phyloP scores from a whole-genome alignment of 2,329 filamentous ascomycete genomes.

The Aspergillus ochraceus region DNA sequence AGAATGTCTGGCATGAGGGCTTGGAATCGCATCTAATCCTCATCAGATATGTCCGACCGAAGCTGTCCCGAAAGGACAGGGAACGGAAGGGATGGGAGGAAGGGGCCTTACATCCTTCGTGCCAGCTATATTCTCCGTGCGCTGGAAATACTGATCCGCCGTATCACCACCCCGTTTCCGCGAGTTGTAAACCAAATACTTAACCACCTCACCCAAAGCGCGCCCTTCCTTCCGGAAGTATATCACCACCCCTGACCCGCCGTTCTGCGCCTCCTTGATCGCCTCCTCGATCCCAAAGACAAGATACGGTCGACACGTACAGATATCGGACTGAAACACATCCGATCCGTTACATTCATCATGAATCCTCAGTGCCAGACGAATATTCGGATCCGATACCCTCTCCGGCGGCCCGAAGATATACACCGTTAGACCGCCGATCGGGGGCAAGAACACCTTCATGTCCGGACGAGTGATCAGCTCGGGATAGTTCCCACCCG shows the following conservation, averaged over 20 bases:
- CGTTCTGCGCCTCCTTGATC: conserved; percentile 91
- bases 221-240: conserved; percentile 96
- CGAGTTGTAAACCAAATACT: conserved; percentile 65
- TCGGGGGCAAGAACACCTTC: conserved; percentile 89
- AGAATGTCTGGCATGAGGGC: conserved; percentile 94
- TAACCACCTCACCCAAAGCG: conserved; percentile 87
- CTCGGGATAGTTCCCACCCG: conserved; percentile 89
- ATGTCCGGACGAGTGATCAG: conserved; percentile 89
- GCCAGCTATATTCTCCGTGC: conserved; percentile 93
- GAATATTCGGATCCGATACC: conserved; percentile 79
- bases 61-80: too few relatives aligned
- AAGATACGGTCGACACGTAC: conserved; percentile 84
- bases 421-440: conserved; percentile 93
- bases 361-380: conserved; percentile 79
- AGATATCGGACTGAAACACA: conserved; percentile 94
- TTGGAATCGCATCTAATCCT: conserved; percentile 78
- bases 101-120: conserved; percentile 61
- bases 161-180: conserved; percentile 34
- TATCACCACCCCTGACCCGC: conserved; percentile 87
- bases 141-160: conserved; percentile 69
- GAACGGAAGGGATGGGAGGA: too few relatives aligned
- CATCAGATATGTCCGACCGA: not conserved
- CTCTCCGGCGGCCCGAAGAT: conserved; percentile 90
- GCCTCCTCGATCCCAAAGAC: conserved; percentile 95
- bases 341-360: conserved; percentile 90